Evolutionary conservation across 1,139 yeast species (phyloP).

Genomic region (Eremothecium cymbalariae): DNA sequence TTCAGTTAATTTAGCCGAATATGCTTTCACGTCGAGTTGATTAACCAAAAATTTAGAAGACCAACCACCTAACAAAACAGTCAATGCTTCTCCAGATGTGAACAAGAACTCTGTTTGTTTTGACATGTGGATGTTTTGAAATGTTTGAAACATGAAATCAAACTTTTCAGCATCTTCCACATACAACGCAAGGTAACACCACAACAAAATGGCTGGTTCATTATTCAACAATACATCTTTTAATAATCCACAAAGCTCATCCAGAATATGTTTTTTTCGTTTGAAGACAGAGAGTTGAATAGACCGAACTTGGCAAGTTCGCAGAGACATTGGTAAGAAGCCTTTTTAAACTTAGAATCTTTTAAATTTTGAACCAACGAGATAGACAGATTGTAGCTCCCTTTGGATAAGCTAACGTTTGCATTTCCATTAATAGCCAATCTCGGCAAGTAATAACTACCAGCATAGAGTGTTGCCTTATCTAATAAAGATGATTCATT

Average conservation of each 20-base stretch:
- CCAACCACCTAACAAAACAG: slow-evolving; percentile 73
- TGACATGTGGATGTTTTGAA: slow-evolving; percentile 54
- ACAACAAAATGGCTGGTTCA: slow-evolving; percentile 51
- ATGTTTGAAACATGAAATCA: slow-evolving; percentile 36
- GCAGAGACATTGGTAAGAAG: slow-evolving; percentile 41
- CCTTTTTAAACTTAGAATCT: slow-evolving; percentile 17
- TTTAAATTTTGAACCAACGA: not conserved
- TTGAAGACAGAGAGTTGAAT: slow-evolving; percentile 32
- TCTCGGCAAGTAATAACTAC: slow-evolving; percentile 48
- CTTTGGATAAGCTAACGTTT: not conserved
- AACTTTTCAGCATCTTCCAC: slow-evolving; percentile 25
- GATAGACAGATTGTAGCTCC: not conserved
- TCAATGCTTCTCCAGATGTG: slow-evolving; percentile 77
- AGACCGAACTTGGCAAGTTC: slow-evolving; percentile 58
- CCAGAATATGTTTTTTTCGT: slow-evolving; percentile 20
- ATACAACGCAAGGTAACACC: slow-evolving; percentile 49
- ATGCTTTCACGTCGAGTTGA: slow-evolving; percentile 40
- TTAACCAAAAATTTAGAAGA: slow-evolving; percentile 47
- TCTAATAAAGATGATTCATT: not conserved
- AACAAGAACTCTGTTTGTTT: slow-evolving; percentile 70
- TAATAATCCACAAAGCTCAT: slow-evolving; percentile 32
- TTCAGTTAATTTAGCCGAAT: slow-evolving; percentile 15
- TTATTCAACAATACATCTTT: slow-evolving; percentile 46
- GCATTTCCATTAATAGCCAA: slow-evolving; percentile 19
- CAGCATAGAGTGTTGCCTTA: slow-evolving; percentile 33